phyloP scores from a whole-genome alignment of 192 early-diverging fungal species.

The Linnemannia hyalina region DNA sequence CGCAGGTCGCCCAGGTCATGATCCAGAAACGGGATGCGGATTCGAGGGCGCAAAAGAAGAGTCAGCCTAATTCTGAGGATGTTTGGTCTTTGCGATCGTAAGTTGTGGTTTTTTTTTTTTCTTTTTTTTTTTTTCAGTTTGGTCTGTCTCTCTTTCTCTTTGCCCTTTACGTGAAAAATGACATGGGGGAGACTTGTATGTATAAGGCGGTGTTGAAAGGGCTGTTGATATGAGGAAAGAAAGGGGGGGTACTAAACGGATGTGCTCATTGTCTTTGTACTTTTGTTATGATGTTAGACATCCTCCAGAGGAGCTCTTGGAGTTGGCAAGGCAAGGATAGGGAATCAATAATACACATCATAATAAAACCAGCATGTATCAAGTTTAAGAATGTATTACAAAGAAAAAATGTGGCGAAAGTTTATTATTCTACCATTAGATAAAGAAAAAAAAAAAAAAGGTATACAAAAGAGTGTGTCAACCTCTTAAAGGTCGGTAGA shows the following conservation, averaged over 20 bases:
- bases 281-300: conserved; percentile 8
- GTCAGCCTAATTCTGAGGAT: conserved; percentile 58
- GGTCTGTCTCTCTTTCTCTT: no score
- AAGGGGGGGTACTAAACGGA: not conserved
- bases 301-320: conserved; percentile 32
- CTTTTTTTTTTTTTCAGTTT: no score
- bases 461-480: not conserved
- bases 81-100: conserved; percentile 56
- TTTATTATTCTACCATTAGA: not conserved
- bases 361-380: not conserved
- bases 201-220: no score
- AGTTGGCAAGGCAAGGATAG: conserved; percentile 23
- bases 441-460: not conserved
- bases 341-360: not conserved
- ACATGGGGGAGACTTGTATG: no score
- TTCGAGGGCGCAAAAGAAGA: conserved; percentile 33
- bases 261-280: not conserved
- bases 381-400: not conserved
- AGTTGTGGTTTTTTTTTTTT: not conserved
- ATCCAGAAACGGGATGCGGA: conserved; percentile 47
- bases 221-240: not conserved
- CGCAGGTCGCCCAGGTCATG: conserved; percentile 59
- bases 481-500: not conserved
- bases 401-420: not conserved
- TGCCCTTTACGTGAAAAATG: no score